Conservation (phyloP, 257 asterid genomes). For the Linaria vulgaris region DNA sequence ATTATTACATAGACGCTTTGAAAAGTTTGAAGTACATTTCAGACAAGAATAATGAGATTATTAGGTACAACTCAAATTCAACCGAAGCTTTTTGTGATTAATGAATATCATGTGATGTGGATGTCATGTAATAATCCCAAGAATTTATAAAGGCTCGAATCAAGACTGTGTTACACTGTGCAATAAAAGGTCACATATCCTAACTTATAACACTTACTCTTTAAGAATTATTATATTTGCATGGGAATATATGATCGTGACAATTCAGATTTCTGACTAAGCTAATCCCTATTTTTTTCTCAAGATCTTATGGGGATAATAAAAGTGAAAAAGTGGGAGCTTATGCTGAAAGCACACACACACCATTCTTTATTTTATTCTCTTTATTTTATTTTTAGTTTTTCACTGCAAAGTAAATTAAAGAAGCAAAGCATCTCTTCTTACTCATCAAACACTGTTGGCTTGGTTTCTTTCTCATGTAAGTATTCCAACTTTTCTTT, state of each 20-base stretch:
- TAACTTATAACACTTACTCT: conserved; percentile 34
- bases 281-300: conserved; percentile 24
- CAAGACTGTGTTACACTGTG: conserved; percentile 50
- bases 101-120: too few relatives aligned
- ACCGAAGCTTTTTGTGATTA: too few relatives aligned
- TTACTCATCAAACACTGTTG: conserved; percentile 40
- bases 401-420: conserved; percentile 39
- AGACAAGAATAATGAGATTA: not conserved
- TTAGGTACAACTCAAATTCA: too few relatives aligned
- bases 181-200: conserved; percentile 43
- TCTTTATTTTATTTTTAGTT: conserved; percentile 15
- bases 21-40: not conserved
- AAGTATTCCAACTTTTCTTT: conserved; percentile 66
- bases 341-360: conserved; percentile 55
- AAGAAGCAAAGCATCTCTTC: conserved; percentile 80
- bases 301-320: conserved; percentile 49
- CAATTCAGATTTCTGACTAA: conserved; percentile 30
- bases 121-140: not conserved
- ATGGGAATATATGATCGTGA: conserved; percentile 52
- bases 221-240: conserved; percentile 37
- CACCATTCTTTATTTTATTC: conserved; percentile 21
- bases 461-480: conserved; percentile 64
- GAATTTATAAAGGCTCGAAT: conserved; percentile 36
- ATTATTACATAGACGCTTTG: too few relatives aligned
- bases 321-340: conserved; percentile 44